phyloP scores from a whole-genome alignment of 495 filamentous ascomycete species.

The Aspergillus leporis region DNA sequence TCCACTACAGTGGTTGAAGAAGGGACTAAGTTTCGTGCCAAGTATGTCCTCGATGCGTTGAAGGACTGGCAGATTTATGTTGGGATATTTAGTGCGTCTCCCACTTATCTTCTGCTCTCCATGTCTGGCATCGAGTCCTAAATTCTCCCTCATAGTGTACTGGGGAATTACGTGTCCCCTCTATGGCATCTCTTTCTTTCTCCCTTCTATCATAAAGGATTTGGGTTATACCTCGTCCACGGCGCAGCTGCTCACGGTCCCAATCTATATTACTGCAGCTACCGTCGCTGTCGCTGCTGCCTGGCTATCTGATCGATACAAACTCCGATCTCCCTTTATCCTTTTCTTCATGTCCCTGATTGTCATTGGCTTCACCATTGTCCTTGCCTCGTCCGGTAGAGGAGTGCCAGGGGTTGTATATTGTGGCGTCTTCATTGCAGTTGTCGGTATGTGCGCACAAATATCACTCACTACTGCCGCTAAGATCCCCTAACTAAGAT shows the following conservation, averaged over 20 bases:
- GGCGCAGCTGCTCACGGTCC: constrained; percentile 56
- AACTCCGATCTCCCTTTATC: constrained; percentile 53
- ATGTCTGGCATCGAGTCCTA: too few relatives aligned
- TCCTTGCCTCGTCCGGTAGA: constrained; percentile 43
- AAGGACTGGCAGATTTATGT: constrained; percentile 74
- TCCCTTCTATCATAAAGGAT: constrained; percentile 57
- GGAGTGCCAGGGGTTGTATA: constrained; percentile 65
- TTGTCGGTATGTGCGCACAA: constrained; percentile 55
- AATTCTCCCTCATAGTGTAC: not conserved
- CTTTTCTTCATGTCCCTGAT: constrained; percentile 44
- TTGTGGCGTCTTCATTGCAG: constrained; percentile 70
- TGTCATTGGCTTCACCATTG: constrained; percentile 49
- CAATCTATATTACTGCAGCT: constrained; percentile 52
- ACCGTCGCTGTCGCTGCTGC: constrained; percentile 48
- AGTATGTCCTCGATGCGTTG: constrained; percentile 64
- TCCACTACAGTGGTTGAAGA: constrained; percentile 35
- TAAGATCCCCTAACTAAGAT: too few relatives aligned
- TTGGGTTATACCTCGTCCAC: constrained; percentile 52
- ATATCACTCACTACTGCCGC: too few relatives aligned
- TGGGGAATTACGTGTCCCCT: constrained; percentile 49
- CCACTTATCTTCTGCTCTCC: too few relatives aligned
- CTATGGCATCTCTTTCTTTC: constrained; percentile 64
- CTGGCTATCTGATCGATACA: constrained; percentile 46
- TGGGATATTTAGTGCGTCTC: constrained; percentile 56
- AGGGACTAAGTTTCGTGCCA: constrained; percentile 59